Conservation (phyloP, 2,329 filamentous ascomycete genomes). For the Xylariaceae sp. region DNA sequence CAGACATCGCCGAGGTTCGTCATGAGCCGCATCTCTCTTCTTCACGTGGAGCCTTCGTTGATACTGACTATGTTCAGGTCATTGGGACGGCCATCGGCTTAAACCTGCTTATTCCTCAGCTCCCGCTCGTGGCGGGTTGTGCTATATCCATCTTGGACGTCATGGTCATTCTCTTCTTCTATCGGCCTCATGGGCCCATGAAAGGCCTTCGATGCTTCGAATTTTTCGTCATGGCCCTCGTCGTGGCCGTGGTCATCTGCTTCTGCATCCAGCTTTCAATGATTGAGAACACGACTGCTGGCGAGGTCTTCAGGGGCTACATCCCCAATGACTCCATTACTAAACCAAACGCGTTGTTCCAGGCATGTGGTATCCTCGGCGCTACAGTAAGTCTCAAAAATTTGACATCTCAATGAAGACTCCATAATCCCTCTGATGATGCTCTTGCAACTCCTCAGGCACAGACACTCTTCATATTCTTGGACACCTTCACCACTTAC, state of each 20-base stretch:
- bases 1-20: constrained; percentile 62
- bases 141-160: constrained; percentile 66
- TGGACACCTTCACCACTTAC: constrained; percentile 7
- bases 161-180: constrained; percentile 64
- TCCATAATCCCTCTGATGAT: too few species aligned
- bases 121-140: constrained; percentile 65
- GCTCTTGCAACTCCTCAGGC: too few species aligned
- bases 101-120: constrained; percentile 58
- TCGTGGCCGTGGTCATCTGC: constrained; percentile 65
- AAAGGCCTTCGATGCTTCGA: constrained; percentile 60
- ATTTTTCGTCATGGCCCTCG: constrained; percentile 56
- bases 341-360: constrained; percentile 57
- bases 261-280: constrained; percentile 67
- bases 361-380: constrained; percentile 72
- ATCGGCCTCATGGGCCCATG: constrained; percentile 56
- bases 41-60: not conserved
- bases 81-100: constrained; percentile 68
- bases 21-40: too few species aligned
- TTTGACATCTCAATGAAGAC: too few species aligned
- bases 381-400: constrained; percentile 49
- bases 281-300: constrained; percentile 49
- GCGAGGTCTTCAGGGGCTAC: constrained; percentile 61
- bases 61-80: constrained; percentile 37
- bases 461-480: not conserved
- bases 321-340: constrained; percentile 57